Percentiles rank a stretch among this genome's conserved stretches.
Evolutionary conservation across 1,284 basidiomycete species (phyloP).

Genomic region (Tremellales sp.): DNA sequence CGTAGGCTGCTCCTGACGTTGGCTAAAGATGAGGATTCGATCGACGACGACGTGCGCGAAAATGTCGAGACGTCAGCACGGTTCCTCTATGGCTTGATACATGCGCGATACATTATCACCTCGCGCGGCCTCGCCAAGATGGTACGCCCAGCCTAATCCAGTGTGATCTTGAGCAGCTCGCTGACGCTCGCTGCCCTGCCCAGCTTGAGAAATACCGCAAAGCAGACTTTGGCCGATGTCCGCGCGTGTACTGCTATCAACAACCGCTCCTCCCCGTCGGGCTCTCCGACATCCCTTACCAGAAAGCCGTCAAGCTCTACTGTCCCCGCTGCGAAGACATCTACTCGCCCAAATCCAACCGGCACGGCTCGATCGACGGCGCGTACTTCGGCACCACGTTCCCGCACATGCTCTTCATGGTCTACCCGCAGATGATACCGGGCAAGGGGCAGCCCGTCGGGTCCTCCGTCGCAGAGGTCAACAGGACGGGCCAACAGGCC

Average conservation of each 20-base stretch:
- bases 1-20: neutral
- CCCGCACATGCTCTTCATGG: slow-evolving; percentile 91
- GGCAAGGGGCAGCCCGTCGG: slow-evolving; percentile 61
- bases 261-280: slow-evolving; percentile 94
- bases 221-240: slow-evolving; percentile 92
- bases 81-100: slow-evolving; percentile 90
- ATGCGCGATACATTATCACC: slow-evolving; percentile 94
- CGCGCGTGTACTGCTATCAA: slow-evolving; percentile 84
- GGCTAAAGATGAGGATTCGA: slow-evolving; percentile 48
- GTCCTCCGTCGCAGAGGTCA: slow-evolving; percentile 18
- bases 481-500: slow-evolving; percentile 44
- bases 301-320: slow-evolving; percentile 95
- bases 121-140: slow-evolving; percentile 89
- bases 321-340: slow-evolving; percentile 95
- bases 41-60: slow-evolving; percentile 53
- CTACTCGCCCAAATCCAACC: slow-evolving; percentile 88
- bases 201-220: slow-evolving; percentile 96
- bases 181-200: neutral
- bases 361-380: slow-evolving; percentile 91
- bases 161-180: neutral
- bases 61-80: slow-evolving; percentile 80
- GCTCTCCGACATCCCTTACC: slow-evolving; percentile 86
- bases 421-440: slow-evolving; percentile 85
- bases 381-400: slow-evolving; percentile 97
- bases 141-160: slow-evolving; percentile 53